Conservation (phyloP, 2,329 filamentous ascomycete genomes). For the Claviceps lovelessii region DNA sequence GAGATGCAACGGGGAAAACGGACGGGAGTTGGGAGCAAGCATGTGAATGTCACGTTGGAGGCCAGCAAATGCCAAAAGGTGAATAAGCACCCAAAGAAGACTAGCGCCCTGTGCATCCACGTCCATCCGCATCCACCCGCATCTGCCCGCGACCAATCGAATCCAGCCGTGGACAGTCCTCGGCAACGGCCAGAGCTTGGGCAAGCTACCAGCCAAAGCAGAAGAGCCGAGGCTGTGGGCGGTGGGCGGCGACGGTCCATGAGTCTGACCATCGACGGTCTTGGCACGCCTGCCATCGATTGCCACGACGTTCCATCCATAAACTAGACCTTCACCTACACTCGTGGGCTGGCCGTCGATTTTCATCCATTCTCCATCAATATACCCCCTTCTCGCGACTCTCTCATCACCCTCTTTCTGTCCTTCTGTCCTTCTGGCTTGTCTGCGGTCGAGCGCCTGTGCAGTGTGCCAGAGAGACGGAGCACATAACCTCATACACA, state of each 20-base stretch:
- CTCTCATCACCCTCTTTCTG: constrained; percentile 1
- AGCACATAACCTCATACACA: not conserved
- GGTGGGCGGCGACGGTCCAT: no score
- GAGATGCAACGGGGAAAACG: no score
- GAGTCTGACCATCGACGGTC: no score
- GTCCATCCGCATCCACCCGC: no score
- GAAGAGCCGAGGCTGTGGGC: not conserved
- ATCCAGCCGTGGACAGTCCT: constrained; percentile 6
- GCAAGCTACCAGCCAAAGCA: not conserved
- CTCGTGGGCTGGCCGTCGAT: no score
- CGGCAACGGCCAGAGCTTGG: constrained; percentile 10
- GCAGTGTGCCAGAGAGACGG: not conserved
- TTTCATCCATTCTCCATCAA: not conserved
- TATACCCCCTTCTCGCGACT: not conserved
- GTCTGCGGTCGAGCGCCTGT: constrained; percentile 1
- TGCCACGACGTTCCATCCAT: no score
- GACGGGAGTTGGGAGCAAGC: not conserved
- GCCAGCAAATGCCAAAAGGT: no score
- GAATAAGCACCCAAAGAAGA: no score
- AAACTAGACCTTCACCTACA: no score
- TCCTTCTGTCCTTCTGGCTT: not conserved
- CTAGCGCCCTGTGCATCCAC: no score
- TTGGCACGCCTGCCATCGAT: no score
- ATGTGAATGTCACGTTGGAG: constrained; percentile 13
- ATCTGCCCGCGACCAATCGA: no score